These are phyloP conservation scores for Termitomyces sp. DNA, from an alignment of 768 basidiomycete genomes.

Conservation along the genomic window DNA sequence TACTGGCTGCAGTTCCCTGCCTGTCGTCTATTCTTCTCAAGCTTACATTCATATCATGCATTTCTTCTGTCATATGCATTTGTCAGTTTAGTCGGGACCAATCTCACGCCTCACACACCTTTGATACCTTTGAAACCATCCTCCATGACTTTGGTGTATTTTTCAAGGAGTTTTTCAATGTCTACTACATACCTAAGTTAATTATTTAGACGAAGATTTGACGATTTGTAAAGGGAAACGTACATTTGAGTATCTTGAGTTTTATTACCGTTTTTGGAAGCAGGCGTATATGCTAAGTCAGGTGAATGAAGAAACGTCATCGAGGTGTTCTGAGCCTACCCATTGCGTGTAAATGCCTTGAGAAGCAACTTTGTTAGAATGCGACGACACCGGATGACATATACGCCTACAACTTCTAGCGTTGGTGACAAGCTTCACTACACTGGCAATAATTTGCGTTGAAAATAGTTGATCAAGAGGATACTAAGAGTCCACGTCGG, in stretches of 20 bases:
- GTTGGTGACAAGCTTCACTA: too few relatives aligned
- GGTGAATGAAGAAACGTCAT: background rate
- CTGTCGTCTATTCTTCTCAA: background rate
- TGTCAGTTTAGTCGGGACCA: too few relatives aligned
- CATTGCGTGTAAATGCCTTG: background rate
- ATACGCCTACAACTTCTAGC: too few relatives aligned
- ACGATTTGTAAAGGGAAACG: background rate
- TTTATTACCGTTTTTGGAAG: background rate
- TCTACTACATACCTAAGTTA: background rate
- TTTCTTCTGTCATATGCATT: background rate
- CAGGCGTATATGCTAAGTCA: background rate
- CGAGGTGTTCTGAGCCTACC: background rate
- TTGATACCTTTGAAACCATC: background rate
- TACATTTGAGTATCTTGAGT: background rate
- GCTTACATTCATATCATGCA: background rate
- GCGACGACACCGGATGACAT: too few relatives aligned
- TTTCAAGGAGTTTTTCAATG: background rate
- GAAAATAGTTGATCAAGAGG: too few relatives aligned
- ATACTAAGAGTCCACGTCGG: too few relatives aligned
- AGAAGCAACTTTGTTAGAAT: too few relatives aligned
- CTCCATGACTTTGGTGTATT: background rate
- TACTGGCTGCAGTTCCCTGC: background rate
- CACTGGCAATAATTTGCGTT: too few relatives aligned
- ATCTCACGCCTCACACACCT: background rate
- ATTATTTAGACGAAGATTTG: background rate